Evolutionary conservation across 805 yeast species (phyloP).

Genomic region (Wickerhamomyces strasburgensis): DNA sequence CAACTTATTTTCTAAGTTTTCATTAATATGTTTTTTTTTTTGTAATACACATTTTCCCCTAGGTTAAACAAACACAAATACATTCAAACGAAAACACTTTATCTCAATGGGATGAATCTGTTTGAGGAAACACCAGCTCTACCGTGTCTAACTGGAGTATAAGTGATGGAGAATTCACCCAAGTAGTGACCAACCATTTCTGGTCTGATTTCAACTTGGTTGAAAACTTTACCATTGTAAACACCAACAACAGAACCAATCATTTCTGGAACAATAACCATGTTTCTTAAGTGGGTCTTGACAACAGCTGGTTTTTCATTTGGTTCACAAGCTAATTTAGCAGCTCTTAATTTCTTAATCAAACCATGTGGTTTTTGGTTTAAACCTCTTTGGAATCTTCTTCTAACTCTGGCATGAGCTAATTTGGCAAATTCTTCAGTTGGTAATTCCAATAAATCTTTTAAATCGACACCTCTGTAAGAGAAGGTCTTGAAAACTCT

Average conservation of each 20-base stretch:
- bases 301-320: slow-evolving; percentile 97
- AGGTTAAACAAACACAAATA: slow-evolving; percentile 20
- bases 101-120: slow-evolving; percentile 71
- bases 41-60: neutral
- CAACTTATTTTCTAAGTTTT: slow-evolving; percentile 4
- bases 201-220: slow-evolving; percentile 97
- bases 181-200: slow-evolving; percentile 99
- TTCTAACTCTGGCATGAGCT: slow-evolving; percentile 98
- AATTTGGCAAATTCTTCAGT: slow-evolving; percentile 96
- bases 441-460: slow-evolving; percentile 86
- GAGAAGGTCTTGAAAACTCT: slow-evolving; percentile 94
- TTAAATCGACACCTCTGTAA: slow-evolving; percentile 98
- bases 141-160: slow-evolving; percentile 99
- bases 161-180: slow-evolving; percentile 99
- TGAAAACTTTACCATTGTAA: slow-evolving; percentile 99
- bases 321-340: slow-evolving; percentile 82
- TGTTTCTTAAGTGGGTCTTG: slow-evolving; percentile 99
- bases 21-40: slow-evolving; percentile 19
- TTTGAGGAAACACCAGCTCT: slow-evolving; percentile 78
- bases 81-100: slow-evolving; percentile 21
- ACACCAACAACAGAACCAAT: slow-evolving; percentile 98
- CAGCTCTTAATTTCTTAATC: slow-evolving; percentile 96
- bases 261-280: slow-evolving; percentile 99
- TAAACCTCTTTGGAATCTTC: slow-evolving; percentile 98
- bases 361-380: slow-evolving; percentile 93